phyloP scores from a whole-genome alignment of 495 filamentous ascomycete species.

The Clohesyomyces aquaticus region DNA sequence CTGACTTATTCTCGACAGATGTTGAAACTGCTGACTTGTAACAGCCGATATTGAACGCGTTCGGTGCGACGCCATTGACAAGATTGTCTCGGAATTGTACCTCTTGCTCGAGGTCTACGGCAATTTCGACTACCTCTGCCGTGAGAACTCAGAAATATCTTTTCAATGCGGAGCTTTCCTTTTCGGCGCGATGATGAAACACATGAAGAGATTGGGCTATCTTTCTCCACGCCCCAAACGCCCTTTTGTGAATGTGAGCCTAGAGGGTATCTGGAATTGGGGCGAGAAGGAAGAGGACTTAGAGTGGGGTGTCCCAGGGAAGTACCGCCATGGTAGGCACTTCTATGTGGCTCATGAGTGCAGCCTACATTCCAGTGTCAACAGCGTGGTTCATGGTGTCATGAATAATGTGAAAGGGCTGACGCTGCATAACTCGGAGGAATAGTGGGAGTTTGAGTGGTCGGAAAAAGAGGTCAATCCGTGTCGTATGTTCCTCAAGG shows the following conservation, averaged over 20 bases:
- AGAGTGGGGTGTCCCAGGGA: too few species aligned
- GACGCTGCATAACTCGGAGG: too few species aligned
- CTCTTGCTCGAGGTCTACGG: constrained; percentile 1
- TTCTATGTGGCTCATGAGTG: too few species aligned
- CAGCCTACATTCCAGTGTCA: too few species aligned
- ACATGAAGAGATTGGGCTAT: constrained; percentile 4
- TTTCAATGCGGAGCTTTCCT: constrained; percentile 24
- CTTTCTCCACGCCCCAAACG: not conserved
- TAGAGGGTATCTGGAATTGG: not conserved
- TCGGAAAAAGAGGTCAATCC: too few species aligned
- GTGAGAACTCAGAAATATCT: not conserved
- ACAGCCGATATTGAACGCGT: constrained; percentile 17
- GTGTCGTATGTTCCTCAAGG: too few species aligned
- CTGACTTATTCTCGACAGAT: not conserved
- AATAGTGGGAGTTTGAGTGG: too few species aligned
- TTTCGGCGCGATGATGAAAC: constrained; percentile 21
- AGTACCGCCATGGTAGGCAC: too few species aligned
- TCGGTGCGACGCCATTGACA: constrained; percentile 6
- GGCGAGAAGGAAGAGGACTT: too few species aligned
- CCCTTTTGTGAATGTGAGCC: constrained; percentile 11
- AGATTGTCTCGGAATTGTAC: constrained; percentile 15
- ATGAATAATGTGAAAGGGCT: too few species aligned
- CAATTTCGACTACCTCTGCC: constrained; percentile 5
- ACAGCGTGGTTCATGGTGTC: too few species aligned
- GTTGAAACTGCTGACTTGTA: constrained; percentile 3